Evolutionary conservation across 345 rosid species (phyloP), one percentile per base, ranked within the genome.

Genomic region (Brassica carinata): DNA sequence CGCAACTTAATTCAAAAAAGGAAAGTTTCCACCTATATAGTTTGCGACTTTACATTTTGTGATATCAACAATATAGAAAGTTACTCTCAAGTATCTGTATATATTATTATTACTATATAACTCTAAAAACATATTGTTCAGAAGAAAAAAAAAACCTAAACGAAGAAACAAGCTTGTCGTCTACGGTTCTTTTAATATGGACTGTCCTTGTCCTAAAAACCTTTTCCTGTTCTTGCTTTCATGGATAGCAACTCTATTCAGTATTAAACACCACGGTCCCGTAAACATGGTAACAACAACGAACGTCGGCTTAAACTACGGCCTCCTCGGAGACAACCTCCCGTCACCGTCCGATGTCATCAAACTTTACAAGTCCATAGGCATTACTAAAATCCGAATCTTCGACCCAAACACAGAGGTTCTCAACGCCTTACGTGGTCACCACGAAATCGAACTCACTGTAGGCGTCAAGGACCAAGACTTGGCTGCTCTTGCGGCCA

Each of bases 301-400:
- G 30, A 65, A 65, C 36, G 38, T 70, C 83, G 88, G 87, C 6
- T 83, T 87, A 15, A 79, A 72, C 69, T 87, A 88, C 69, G 87
- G 87, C 0, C 67, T 84, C 62, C 77, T 74, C 15, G 88, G 85
- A 5, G 79, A 87, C 69, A 85, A 89, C 67, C 86, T 87, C 36
- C 87, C 89, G 0, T 3, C 85, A 57, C 84, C 88, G 1, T 7
- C 73, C 7, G 40, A 77, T 0, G 91, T 85, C 0, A 72, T 86
- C 23, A 30, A 10, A 5, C 84, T 90, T 11, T 85, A 79, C 82
- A 66, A 81, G 73, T 67, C 68, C 13, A 58, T 79, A 18, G 19
- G 33, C 15, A 76, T 85, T 1, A 55, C 73, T 0, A 33, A 33
- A 10, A 8, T 87, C 48, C 74, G 88, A 64, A 66, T 90, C 61